Conservation (phyloP, 2,329 filamentous ascomycete species). For the Proliferodiscus dingleyae region DNA sequence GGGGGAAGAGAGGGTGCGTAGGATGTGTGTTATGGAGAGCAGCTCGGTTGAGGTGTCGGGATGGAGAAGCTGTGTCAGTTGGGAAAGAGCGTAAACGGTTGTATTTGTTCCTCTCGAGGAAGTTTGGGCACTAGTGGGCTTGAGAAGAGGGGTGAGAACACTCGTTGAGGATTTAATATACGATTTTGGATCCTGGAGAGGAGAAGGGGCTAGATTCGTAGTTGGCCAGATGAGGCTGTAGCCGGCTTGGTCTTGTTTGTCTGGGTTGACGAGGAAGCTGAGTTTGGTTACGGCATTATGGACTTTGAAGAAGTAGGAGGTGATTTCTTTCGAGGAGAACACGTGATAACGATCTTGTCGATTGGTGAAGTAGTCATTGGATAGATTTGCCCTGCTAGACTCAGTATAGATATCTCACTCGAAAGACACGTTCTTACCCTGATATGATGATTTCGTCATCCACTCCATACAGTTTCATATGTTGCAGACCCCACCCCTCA, state of each 20-base stretch:
- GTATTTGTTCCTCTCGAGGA: slow-evolving; percentile 45
- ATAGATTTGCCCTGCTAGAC: slow-evolving; percentile 68
- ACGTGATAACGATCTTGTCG: slow-evolving; percentile 92
- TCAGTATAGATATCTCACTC: slow-evolving; percentile 7
- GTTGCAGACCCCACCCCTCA: slow-evolving; percentile 95
- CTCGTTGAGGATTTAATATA: slow-evolving; percentile 68
- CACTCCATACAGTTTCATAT: slow-evolving; percentile 97
- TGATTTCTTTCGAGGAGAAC: slow-evolving; percentile 72
- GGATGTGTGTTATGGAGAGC: slow-evolving; percentile 70
- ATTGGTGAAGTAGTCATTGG: slow-evolving; percentile 92
- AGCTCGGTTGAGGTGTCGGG: slow-evolving; percentile 85
- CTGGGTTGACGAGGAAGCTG: slow-evolving; percentile 73
- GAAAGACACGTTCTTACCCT: slow-evolving; percentile 50
- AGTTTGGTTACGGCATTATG: slow-evolving; percentile 74
- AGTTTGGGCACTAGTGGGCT: slow-evolving; percentile 27
- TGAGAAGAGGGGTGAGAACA: slow-evolving; percentile 61
- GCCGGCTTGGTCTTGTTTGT: slow-evolving; percentile 45
- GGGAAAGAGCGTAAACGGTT: slow-evolving; percentile 77
- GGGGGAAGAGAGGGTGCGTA: slow-evolving; percentile 61
- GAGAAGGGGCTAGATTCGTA: slow-evolving; percentile 69
- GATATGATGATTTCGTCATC: slow-evolving; percentile 96
- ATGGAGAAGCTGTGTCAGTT: slow-evolving; percentile 78
- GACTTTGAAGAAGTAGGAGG: slow-evolving; percentile 75
- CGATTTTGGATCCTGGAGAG: slow-evolving; percentile 60
- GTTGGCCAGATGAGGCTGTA: slow-evolving; percentile 69